phyloP scores from a whole-genome alignment of 495 filamentous ascomycete species.

The Neurospora sp. region DNA sequence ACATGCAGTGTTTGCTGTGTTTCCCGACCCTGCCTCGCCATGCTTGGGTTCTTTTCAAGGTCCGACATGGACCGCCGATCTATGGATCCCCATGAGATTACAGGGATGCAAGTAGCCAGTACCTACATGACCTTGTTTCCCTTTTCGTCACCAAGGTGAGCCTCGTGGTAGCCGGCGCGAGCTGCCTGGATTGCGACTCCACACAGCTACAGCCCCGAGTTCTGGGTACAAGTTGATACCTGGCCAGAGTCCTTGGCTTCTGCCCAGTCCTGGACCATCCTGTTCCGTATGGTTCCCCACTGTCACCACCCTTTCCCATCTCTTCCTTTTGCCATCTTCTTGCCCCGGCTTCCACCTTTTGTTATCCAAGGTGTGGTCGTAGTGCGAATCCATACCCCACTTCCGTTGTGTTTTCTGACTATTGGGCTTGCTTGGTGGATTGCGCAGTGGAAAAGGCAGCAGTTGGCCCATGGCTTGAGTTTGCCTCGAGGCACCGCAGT shows the following conservation, averaged over 20 bases:
- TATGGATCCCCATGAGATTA: background rate
- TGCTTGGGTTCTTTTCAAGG: background rate
- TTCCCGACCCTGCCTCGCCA: background rate
- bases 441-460: background rate
- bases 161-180: slow-evolving; percentile 4
- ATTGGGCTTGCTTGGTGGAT: background rate
- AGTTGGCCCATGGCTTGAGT: background rate
- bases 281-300: background rate
- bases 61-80: background rate
- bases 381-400: background rate
- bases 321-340: background rate
- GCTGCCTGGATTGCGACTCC: slow-evolving; percentile 13
- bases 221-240: slow-evolving; percentile 7
- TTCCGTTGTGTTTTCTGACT: background rate
- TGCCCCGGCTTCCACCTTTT: background rate
- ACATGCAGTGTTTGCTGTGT: background rate
- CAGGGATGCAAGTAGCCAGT: background rate
- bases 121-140: background rate
- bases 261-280: background rate
- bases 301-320: background rate
- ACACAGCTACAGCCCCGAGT: background rate
- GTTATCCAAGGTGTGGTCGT: background rate
- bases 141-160: background rate
- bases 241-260: background rate
- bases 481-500: background rate